Base-by-base conservation (phyloP, 306 rosid genomes). In the Inga leiocalycina region DNA sequence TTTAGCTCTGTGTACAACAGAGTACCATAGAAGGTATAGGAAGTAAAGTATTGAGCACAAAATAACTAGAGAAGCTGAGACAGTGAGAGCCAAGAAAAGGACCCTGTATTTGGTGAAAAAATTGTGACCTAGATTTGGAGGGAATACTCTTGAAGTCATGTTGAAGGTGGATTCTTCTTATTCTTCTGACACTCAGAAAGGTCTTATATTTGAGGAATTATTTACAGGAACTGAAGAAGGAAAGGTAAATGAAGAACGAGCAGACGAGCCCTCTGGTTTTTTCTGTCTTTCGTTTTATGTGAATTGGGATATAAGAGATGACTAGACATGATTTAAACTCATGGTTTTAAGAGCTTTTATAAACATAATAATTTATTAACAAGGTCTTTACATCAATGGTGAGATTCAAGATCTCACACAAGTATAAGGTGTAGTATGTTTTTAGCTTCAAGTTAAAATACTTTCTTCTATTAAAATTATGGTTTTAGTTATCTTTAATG, bases 111-210 rank as follows among this genome's bases (percentile, higher is more conserved):
- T 95, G 81, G 91, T 86, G 74, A 91, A 88, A 81, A 86, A 73
- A 81, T 75, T 87, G 46, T 88, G 87, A 84, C 52, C 76, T 81
- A 89, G 66, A 64, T 87, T 74, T 32, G 89, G 81, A 83, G 99
- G 87, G 34, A 92, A 81, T 7, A 91, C 89, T 85, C 99, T 92
- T 72, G 97, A 87, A 77, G 99, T 95, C 99, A 96, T 94, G 51
- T 8, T 85, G 77, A 35, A 51, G 71, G 57, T 57, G 64, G 72
- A 66, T 80, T 79, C 71, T 56, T 65, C 22, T 56, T 64, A 19
- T 81, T 64, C 69, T 79, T 64, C 64, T 83, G 87, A 79, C 81
- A 80, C 9, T 49, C 24, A 51, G 76, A 71, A 67, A 8, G 81
- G 20, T 71, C 30, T 71, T 64, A 64, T 24, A 83, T 80, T 37